Evolutionary conservation across 139 green algal genomes (phyloP).

Genomic region (Desmodesmus armatus): DNA sequence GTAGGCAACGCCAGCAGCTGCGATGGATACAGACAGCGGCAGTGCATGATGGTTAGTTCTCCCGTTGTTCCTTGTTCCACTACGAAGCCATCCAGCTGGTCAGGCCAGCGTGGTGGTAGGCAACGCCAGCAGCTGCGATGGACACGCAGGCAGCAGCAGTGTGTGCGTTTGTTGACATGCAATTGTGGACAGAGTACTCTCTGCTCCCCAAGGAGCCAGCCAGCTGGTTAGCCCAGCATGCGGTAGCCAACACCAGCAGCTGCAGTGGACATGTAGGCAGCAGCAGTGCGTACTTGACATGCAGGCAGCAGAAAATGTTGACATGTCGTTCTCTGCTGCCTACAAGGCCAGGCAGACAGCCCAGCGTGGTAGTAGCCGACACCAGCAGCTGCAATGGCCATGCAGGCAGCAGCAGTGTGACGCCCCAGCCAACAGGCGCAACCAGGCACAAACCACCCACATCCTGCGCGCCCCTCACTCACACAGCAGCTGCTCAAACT

Average conservation of each 20-base stretch:
- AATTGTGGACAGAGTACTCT: too few species aligned
- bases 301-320: too few species aligned
- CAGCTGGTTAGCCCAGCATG: constrained; percentile 47
- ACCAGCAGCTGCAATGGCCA: too few species aligned
- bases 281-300: too few species aligned
- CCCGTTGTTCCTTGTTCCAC: constrained; percentile 87
- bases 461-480: too few species aligned
- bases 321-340: too few species aligned
- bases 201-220: constrained; percentile 76
- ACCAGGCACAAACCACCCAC: too few species aligned
- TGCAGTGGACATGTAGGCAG: too few species aligned
- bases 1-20: constrained; percentile 82
- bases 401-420: too few species aligned
- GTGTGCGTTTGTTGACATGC: neutral
- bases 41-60: neutral
- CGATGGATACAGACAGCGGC: neutral
- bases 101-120: constrained; percentile 78
- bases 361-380: too few species aligned
- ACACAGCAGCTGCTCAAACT: constrained; percentile 38
- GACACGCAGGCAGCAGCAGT: neutral
- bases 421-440: neutral
- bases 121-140: constrained; percentile 70
- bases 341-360: too few species aligned
- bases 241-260: constrained; percentile 91
- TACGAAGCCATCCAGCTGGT: constrained; percentile 48